phyloP scores from a whole-genome alignment of 768 basidiomycete genomes.

The Steccherinum ochraceum region DNA sequence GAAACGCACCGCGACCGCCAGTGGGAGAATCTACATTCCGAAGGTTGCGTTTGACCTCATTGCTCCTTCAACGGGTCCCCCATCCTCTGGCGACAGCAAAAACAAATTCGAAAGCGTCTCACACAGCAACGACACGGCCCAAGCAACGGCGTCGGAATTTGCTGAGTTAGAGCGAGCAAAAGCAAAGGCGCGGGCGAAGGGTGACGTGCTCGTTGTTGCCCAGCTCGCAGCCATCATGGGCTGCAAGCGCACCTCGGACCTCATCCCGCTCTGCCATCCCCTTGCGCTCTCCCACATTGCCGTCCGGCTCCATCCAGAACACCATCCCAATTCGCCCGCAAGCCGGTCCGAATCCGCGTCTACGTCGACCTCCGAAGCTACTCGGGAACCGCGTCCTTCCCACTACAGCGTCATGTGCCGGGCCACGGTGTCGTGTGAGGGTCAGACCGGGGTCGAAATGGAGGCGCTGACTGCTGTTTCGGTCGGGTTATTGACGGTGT shows the following conservation, averaged over 20 bases:
- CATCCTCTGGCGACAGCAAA: background rate
- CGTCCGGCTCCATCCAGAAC: slow-evolving; percentile 52
- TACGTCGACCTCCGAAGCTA: background rate
- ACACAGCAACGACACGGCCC: background rate
- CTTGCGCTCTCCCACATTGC: slow-evolving; percentile 65
- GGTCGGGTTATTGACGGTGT: slow-evolving; percentile 72
- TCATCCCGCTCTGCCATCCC: slow-evolving; percentile 88
- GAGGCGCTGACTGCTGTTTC: slow-evolving; percentile 86
- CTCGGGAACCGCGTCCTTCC: background rate
- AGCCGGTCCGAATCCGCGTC: background rate
- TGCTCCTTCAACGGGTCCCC: slow-evolving; percentile 22
- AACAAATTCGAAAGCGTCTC: slow-evolving; percentile 7
- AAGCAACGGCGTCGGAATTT: background rate
- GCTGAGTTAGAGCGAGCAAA: slow-evolving; percentile 26
- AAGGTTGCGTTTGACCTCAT: slow-evolving; percentile 59
- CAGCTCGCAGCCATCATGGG: slow-evolving; percentile 88
- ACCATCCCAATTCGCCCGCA: slow-evolving; percentile 1
- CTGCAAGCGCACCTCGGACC: slow-evolving; percentile 72
- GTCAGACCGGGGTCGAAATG: slow-evolving; percentile 89
- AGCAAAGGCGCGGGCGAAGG: slow-evolving; percentile 55
- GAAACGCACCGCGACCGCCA: slow-evolving; percentile 66
- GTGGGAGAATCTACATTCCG: slow-evolving; percentile 66
- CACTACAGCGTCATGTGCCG: slow-evolving; percentile 52
- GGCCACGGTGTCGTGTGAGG: slow-evolving; percentile 69
- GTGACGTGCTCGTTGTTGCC: slow-evolving; percentile 66